phyloP scores from a whole-genome alignment of 1,139 yeast species.

The Suhomyces anneliseae region DNA sequence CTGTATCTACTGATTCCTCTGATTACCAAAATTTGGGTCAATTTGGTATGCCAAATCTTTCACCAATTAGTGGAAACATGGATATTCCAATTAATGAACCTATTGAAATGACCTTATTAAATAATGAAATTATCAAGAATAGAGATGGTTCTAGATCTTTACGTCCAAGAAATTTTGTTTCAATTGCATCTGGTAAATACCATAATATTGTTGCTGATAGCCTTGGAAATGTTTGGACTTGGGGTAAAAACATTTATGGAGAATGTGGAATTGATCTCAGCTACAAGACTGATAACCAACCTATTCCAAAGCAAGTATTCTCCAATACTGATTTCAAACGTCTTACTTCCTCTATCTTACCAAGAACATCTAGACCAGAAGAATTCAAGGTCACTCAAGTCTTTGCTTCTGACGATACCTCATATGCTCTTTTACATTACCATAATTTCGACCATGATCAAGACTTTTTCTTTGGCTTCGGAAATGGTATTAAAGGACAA shows the following conservation, averaged over 20 bases:
- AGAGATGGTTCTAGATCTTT: conserved; percentile 25
- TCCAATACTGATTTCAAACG: conserved; percentile 20
- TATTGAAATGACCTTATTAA: conserved; percentile 37
- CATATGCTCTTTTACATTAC: conserved; percentile 51
- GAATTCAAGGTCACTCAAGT: conserved; percentile 41
- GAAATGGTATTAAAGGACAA: conserved; percentile 87
- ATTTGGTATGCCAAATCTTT: conserved; percentile 71
- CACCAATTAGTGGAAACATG: conserved; percentile 40
- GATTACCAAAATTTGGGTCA: conserved; percentile 62
- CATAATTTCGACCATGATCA: conserved; percentile 18
- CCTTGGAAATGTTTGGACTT: conserved; percentile 68
- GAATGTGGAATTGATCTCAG: conserved; percentile 76
- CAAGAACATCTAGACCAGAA: conserved; percentile 3
- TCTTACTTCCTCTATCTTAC: conserved; percentile 9
- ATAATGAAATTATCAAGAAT: conserved; percentile 30
- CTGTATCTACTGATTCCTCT: conserved; percentile 21
- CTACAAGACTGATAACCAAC: conserved; percentile 62
- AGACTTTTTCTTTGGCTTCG: conserved; percentile 59
- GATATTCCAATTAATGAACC: conserved; percentile 29
- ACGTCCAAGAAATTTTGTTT: conserved; percentile 46
- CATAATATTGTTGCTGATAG: conserved; percentile 71
- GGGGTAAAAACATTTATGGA: conserved; percentile 83
- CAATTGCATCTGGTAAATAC: conserved; percentile 70
- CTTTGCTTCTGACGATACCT: conserved; percentile 67
- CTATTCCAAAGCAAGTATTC: conserved; percentile 64